phyloP scores from a whole-genome alignment of 1,284 basidiomycete species.

The Abortiporus biennis region DNA sequence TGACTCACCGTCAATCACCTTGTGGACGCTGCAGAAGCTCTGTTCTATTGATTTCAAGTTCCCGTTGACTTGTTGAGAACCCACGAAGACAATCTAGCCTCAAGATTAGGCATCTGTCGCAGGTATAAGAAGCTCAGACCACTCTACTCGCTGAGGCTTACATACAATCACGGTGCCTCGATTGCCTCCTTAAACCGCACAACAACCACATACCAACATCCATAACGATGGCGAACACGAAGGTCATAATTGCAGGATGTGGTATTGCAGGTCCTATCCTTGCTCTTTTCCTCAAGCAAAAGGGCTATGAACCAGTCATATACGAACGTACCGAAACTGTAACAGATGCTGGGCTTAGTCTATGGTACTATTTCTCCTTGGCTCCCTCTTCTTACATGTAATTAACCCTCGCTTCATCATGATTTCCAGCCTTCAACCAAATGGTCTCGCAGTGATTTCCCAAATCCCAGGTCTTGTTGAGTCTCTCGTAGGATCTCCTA shows the following conservation, averaged over 20 bases:
- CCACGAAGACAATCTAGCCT: too few relatives aligned
- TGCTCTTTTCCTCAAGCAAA: slow-evolving; percentile 35
- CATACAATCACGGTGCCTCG: too few relatives aligned
- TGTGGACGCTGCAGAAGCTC: too few relatives aligned
- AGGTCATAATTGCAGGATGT: slow-evolving; percentile 3
- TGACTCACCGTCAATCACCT: too few relatives aligned
- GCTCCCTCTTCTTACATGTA: slow-evolving; percentile 1
- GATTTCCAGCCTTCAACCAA: slow-evolving; percentile 30
- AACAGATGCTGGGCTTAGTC: slow-evolving; percentile 29
- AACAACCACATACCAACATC: too few relatives aligned
- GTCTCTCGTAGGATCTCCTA: slow-evolving; percentile 24
- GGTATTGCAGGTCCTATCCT: slow-evolving; percentile 42
- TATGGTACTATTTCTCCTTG: slow-evolving; percentile 25
- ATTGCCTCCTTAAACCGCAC: too few relatives aligned
- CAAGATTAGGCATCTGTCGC: too few relatives aligned
- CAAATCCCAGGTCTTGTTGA: slow-evolving; percentile 33
- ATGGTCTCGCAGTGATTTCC: slow-evolving; percentile 34
- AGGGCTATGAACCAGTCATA: slow-evolving; percentile 35
- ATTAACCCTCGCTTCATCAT: not conserved
- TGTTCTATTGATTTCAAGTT: too few relatives aligned
- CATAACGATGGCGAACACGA: not conserved
- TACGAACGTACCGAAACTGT: slow-evolving; percentile 31
- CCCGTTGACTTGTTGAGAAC: too few relatives aligned
- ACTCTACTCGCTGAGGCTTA: too few relatives aligned
- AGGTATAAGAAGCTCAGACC: too few relatives aligned